Evolutionary conservation across 139 green algal genomes (phyloP).

Genomic region (Tetratostichococcus sp.): DNA sequence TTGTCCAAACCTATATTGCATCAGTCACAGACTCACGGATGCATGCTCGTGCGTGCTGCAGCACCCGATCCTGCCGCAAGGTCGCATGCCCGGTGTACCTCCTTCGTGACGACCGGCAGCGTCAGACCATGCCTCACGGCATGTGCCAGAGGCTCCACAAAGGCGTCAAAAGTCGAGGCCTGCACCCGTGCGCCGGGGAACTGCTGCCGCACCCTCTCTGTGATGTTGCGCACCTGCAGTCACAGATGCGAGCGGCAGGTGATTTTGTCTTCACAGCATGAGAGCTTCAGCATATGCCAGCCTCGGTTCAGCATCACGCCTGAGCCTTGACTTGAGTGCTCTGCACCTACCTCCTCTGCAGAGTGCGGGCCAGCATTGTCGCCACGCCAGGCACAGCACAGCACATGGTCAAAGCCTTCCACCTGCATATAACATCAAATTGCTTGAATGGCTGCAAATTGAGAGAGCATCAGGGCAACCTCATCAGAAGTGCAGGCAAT

Average conservation of each 20-base stretch:
- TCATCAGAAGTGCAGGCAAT: no score
- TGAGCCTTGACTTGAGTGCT: no score
- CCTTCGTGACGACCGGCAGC: conserved; percentile 13
- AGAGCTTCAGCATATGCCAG: no score
- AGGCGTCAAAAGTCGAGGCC: conserved; percentile 50
- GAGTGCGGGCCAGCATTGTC: conserved; percentile 41
- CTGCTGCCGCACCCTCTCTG: conserved; percentile 11
- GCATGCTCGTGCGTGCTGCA: no score
- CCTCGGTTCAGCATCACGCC: no score
- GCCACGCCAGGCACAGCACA: conserved; percentile 36
- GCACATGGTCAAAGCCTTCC: conserved; percentile 24
- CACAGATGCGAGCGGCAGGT: neutral
- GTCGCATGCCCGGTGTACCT: neutral
- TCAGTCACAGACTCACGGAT: neutral
- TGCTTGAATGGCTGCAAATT: no score
- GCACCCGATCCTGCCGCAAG: no score
- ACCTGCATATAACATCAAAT: neutral
- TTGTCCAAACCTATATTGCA: no score
- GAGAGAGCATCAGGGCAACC: no score
- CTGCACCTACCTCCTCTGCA: conserved; percentile 13
- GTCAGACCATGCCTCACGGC: neutral
- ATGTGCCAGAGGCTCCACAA: conserved; percentile 23
- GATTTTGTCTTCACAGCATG: no score
- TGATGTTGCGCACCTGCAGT: conserved; percentile 37
- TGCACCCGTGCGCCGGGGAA: conserved; percentile 42